Evolutionary conservation across 768 basidiomycete genomes (phyloP).

Genomic region (Russula vinacea): DNA sequence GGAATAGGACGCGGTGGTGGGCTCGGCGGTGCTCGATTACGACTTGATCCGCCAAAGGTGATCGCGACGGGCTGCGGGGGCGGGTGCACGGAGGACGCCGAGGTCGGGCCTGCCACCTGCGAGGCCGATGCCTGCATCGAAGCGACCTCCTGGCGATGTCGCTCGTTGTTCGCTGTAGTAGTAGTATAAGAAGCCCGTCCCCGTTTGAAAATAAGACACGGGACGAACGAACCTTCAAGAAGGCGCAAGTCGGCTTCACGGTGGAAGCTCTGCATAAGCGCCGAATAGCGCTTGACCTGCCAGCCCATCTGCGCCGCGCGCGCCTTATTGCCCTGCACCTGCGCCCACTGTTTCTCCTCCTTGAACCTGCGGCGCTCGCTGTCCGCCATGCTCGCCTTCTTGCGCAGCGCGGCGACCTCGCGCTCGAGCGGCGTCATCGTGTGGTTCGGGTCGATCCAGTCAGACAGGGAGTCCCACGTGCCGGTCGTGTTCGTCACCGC

Average conservation of each 20-base stretch:
- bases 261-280: slow-evolving; percentile 76
- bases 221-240: slow-evolving; percentile 54
- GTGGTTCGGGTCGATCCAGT: slow-evolving; percentile 55
- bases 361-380: slow-evolving; percentile 78
- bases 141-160: slow-evolving; percentile 30
- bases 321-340: slow-evolving; percentile 70
- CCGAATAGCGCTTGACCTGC: slow-evolving; percentile 78
- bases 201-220: too few species aligned
- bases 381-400: slow-evolving; percentile 76
- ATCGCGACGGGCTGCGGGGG: slow-evolving; percentile 21
- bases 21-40: slow-evolving; percentile 3
- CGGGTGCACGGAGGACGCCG: slow-evolving; percentile 10
- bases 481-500: slow-evolving; percentile 42
- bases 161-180: slow-evolving; percentile 32
- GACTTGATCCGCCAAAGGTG: slow-evolving; percentile 15
- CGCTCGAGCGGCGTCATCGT: slow-evolving; percentile 65
- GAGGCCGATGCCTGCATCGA: slow-evolving; percentile 27
- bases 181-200: slow-evolving; percentile 14
- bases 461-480: slow-evolving; percentile 68
- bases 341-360: slow-evolving; percentile 86
- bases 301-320: slow-evolving; percentile 77
- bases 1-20: slow-evolving; percentile 21
- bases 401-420: slow-evolving; percentile 70
- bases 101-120: slow-evolving; percentile 21
- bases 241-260: slow-evolving; percentile 70